Conservation (phyloP, 495 filamentous ascomycete species). For the Staphylotrichum longicolle region DNA sequence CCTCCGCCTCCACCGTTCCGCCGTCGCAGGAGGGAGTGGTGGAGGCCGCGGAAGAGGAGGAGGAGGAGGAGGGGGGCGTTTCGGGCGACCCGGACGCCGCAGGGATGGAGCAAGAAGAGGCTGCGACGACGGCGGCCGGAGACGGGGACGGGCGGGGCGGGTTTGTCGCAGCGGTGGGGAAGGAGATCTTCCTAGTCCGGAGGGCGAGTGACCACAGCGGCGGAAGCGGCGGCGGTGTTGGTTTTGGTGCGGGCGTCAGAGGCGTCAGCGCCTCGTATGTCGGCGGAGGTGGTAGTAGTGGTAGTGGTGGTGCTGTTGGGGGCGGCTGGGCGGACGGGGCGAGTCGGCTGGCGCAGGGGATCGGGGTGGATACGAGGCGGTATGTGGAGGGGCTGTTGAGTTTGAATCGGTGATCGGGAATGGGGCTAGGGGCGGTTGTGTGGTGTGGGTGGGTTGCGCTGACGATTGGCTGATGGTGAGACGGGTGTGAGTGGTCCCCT, state of each 20-base stretch:
- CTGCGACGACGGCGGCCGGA: neutral
- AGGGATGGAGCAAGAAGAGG: neutral
- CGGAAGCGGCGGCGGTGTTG: conserved; percentile 16
- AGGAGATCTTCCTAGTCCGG: conserved; percentile 77
- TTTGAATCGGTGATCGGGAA: conserved; percentile 57
- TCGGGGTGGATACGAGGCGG: conserved; percentile 79
- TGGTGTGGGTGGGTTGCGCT: neutral
- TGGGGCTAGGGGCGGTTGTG: neutral
- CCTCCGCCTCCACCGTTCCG: neutral
- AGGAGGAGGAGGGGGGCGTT: neutral
- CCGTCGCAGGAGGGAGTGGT: neutral
- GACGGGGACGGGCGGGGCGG: neutral
- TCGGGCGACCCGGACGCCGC: neutral
- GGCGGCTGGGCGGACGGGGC: conserved; percentile 58
- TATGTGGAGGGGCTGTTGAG: conserved; percentile 84
- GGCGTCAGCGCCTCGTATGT: conserved; percentile 41
- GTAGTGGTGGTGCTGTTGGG: conserved; percentile 39
- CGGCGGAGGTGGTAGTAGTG: too few relatives aligned
- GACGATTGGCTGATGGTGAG: too few relatives aligned
- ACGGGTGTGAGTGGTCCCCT: too few relatives aligned
- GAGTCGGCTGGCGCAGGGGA: conserved; percentile 72
- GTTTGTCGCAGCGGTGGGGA: conserved; percentile 32
- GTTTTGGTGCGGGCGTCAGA: conserved; percentile 19
- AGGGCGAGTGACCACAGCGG: conserved; percentile 65
- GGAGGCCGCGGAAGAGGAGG: neutral